A percentile compares a stretch with the other conserved stretches of the same genome.
phyloP scores from a whole-genome alignment of 148 eudicot genomes.

The Cornus kousa region DNA sequence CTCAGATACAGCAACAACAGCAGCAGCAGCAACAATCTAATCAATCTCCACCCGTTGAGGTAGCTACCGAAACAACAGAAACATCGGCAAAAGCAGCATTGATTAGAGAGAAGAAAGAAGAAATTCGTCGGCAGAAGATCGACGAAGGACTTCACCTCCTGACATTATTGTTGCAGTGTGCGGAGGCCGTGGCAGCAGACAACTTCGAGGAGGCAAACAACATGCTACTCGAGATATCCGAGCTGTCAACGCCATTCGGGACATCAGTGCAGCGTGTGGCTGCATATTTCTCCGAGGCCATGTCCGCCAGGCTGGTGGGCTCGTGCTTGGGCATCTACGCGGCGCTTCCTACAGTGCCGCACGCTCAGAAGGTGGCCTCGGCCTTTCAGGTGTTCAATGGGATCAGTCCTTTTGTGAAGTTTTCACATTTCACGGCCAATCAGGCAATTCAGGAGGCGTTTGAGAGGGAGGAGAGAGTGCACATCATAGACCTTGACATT shows the following conservation, averaged over 20 bases:
- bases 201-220: conserved; percentile 68
- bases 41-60: not conserved
- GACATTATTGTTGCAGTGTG: conserved; percentile 79
- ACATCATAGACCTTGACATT: conserved; percentile 86
- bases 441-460: conserved; percentile 98
- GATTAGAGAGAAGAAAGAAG: conserved; percentile 44
- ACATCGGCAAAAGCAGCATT: conserved; percentile 3
- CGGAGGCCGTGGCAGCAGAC: conserved; percentile 76
- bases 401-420: conserved; percentile 86
- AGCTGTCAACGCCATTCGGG: conserved; percentile 81
- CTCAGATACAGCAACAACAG: conserved; percentile 1
- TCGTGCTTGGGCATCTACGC: conserved; percentile 70
- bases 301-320: conserved; percentile 74
- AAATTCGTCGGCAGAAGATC: conserved; percentile 49
- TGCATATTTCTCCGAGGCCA: conserved; percentile 93
- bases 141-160: conserved; percentile 85
- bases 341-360: conserved; percentile 45
- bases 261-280: conserved; percentile 95
- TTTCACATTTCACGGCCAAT: conserved; percentile 93
- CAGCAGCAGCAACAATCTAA: conserved; percentile 10
- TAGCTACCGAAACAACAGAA: conserved; percentile 6
- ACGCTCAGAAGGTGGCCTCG: conserved; percentile 57
- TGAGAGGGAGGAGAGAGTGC: conserved; percentile 75
- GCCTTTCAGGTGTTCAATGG: conserved; percentile 95
- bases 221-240: conserved; percentile 76